Percentiles rank a stretch among this genome's conserved stretches.
phyloP scores from a whole-genome alignment of 257 asterid species.

The Solanum medicagineum region DNA sequence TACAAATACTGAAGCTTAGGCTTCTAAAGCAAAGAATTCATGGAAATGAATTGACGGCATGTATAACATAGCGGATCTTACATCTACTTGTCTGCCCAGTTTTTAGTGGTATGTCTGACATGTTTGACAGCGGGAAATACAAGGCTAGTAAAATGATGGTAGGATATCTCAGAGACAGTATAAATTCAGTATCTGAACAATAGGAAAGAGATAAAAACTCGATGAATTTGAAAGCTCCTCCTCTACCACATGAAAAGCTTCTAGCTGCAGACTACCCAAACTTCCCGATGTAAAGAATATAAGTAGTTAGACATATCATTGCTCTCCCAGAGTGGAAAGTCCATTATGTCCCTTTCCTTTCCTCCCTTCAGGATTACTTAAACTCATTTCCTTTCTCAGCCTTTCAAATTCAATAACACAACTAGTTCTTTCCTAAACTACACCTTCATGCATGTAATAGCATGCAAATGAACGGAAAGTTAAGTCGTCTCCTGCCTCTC shows the following conservation, averaged over 20 bases:
- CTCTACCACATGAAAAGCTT: not conserved
- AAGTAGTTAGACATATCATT: not conserved
- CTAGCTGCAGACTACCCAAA: not conserved
- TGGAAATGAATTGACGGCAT: not conserved
- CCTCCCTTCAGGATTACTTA: not conserved
- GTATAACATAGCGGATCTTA: not conserved
- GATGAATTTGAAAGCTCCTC: not conserved
- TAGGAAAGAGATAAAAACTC: not conserved
- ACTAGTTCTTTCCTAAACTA: not conserved
- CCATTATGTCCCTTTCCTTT: not conserved
- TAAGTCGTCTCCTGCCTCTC: not conserved
- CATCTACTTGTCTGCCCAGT: not conserved
- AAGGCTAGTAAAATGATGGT: not conserved
- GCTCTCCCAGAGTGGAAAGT: not conserved
- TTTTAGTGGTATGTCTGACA: not conserved
- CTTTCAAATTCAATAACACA: not conserved
- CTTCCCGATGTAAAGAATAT: not conserved
- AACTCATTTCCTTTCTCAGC: not conserved
- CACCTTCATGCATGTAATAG: not conserved
- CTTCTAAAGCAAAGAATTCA: not conserved
- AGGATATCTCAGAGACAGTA: not conserved
- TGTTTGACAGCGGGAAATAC: not conserved
- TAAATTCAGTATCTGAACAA: not conserved
- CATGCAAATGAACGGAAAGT: not conserved
- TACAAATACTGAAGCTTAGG: not conserved